Evolutionary conservation across 2,329 filamentous ascomycete genomes (phyloP).

Genomic region (Aspergillaceae sp.): DNA sequence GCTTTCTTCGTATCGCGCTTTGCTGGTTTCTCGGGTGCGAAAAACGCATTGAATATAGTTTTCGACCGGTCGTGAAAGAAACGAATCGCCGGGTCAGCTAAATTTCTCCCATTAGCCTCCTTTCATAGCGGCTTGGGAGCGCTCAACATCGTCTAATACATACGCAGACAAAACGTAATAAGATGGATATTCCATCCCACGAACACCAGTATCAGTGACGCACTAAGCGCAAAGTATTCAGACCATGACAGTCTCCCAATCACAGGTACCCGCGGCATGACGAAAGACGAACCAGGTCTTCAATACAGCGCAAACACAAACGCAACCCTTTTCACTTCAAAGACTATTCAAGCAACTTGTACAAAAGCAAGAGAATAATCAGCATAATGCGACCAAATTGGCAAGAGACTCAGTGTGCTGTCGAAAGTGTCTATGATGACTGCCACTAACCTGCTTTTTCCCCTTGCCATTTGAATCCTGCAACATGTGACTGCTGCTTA

Average conservation of each 20-base stretch:
- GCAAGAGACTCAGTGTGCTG: too few relatives aligned
- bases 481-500: slow-evolving; percentile 18
- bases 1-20: slow-evolving; percentile 60
- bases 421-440: background rate
- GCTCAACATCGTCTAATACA: slow-evolving; percentile 23
- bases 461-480: slow-evolving; percentile 5
- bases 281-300: slow-evolving; percentile 4
- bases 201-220: slow-evolving; percentile 72
- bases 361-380: background rate
- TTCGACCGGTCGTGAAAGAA: slow-evolving; percentile 78
- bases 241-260: slow-evolving; percentile 54
- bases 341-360: background rate
- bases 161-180: slow-evolving; percentile 80
- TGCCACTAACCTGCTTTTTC: background rate
- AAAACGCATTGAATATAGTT: slow-evolving; percentile 69
- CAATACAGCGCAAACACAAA: too few relatives aligned
- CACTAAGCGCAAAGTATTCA: slow-evolving; percentile 80
- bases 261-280: slow-evolving; percentile 53
- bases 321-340: too few relatives aligned
- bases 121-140: background rate
- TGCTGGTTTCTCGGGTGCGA: slow-evolving; percentile 54
- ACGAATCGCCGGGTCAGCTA: slow-evolving; percentile 69
- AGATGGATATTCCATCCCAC: slow-evolving; percentile 77
- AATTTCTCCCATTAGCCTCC: slow-evolving; percentile 12
- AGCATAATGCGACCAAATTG: background rate